Conservation (phyloP, 169 alveolate species). For the Theileria sp. region DNA sequence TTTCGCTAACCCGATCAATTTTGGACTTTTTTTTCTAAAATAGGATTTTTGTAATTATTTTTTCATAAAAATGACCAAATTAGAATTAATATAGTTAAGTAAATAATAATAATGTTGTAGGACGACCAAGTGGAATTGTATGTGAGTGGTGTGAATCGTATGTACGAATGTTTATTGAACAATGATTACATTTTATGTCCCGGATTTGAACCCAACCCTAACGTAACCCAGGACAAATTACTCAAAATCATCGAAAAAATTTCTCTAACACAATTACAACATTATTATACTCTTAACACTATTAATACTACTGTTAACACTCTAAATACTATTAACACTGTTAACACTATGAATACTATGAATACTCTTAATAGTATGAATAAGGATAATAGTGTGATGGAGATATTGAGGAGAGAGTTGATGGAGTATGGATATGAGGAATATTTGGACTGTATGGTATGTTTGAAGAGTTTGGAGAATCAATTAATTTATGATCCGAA, state of each 20-base stretch:
- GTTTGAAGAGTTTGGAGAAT: constrained; percentile 51
- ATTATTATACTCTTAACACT: not conserved
- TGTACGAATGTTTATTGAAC: constrained; percentile 51
- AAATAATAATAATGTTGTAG: constrained; percentile 15
- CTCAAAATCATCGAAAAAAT: constrained; percentile 25
- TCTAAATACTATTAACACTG: too few species aligned
- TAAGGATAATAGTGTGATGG: not conserved
- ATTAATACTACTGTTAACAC: too few species aligned
- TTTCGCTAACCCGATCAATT: not conserved
- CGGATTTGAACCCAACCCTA: constrained; percentile 40
- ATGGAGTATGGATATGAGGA: constrained; percentile 42
- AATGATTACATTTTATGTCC: constrained; percentile 61
- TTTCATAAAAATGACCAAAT: too few species aligned
- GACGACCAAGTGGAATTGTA: constrained; percentile 64
- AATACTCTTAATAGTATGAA: too few species aligned
- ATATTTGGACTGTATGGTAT: constrained; percentile 34
- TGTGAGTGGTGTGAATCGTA: constrained; percentile 48
- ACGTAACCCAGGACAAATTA: constrained; percentile 19
- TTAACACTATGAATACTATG: too few species aligned
- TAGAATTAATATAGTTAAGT: too few species aligned
- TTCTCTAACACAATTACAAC: not conserved
- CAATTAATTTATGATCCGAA: constrained; percentile 33
- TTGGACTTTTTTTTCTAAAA: not conserved
- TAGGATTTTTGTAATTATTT: not conserved
- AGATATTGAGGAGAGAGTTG: constrained; percentile 32